Percentiles rank a stretch among this genome's conserved stretches.
Evolutionary conservation across 805 yeast species (phyloP).

Genomic region (Sugiyamaella lignohabitans): DNA sequence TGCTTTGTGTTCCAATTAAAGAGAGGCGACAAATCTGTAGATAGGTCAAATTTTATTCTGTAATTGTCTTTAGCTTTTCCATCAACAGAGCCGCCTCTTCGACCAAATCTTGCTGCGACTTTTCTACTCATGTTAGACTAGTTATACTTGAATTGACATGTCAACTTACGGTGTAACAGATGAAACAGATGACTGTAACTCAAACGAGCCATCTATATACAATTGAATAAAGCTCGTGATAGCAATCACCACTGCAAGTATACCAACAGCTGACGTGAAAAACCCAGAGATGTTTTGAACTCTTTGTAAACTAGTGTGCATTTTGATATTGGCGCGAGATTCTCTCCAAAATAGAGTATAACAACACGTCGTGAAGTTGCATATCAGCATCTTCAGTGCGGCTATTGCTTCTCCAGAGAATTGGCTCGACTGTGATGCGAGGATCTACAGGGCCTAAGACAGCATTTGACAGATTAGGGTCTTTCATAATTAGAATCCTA

Average conservation of each 20-base stretch:
- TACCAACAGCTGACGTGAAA: constrained; percentile 28
- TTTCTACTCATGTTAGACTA: constrained; percentile 5
- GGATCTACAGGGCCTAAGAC: neutral
- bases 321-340: too few relatives aligned
- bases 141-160: neutral
- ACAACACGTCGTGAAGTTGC: neutral
- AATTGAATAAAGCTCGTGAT: constrained; percentile 25
- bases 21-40: constrained; percentile 63
- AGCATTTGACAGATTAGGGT: neutral
- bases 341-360: too few relatives aligned
- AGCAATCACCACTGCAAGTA: constrained; percentile 27
- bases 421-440: neutral
- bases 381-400: neutral
- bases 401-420: neutral
- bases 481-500: too few relatives aligned
- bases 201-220: constrained; percentile 23
- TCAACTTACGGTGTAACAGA: constrained; percentile 13
- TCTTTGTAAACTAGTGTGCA: constrained; percentile 33
- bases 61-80: constrained; percentile 73
- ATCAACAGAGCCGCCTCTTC: constrained; percentile 59
- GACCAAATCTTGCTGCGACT: constrained; percentile 40
- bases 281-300: constrained; percentile 31
- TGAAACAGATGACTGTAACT: constrained; percentile 20
- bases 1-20: constrained; percentile 98
- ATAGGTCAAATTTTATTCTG: constrained; percentile 63